Evolutionary conservation across 169 alveolate genomes (phyloP).

Genomic region (Plasmodium cynomolgi): DNA sequence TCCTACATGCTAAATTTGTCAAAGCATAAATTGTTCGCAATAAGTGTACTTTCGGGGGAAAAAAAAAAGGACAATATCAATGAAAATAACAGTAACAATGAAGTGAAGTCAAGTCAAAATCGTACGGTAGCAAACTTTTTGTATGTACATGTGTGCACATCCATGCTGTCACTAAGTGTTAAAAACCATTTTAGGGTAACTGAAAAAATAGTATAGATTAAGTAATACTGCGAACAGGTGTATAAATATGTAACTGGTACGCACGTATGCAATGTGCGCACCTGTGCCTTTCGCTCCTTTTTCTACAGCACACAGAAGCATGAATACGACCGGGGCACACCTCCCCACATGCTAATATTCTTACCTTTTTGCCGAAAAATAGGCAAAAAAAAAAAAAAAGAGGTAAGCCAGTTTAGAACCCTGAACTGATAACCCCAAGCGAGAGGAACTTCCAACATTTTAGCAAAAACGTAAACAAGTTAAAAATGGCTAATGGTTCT

Average conservation of each 20-base stretch:
- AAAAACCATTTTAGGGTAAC: neutral
- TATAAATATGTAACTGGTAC: neutral
- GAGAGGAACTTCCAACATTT: neutral
- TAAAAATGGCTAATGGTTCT: constrained; percentile 24
- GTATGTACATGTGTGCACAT: neutral
- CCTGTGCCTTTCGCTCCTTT: neutral
- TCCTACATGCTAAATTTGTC: neutral
- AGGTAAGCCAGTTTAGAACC: neutral
- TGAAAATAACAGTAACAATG: neutral
- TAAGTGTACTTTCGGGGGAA: neutral
- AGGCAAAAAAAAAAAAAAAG: neutral
- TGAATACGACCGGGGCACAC: neutral
- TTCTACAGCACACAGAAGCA: neutral
- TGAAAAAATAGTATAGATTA: neutral
- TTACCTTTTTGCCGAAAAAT: neutral
- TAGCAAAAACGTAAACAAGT: neutral
- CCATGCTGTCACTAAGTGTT: neutral
- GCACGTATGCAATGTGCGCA: neutral
- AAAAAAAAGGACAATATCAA: neutral
- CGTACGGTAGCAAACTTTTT: neutral
- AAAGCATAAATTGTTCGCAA: neutral
- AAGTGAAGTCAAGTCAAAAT: neutral
- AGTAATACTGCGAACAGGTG: neutral
- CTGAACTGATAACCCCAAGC: neutral
- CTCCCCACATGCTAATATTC: neutral